Evolutionary conservation across 257 asterid species (phyloP), one percentile per base, ranked within the genome.

Genomic region (Nicotiana paniculata): DNA sequence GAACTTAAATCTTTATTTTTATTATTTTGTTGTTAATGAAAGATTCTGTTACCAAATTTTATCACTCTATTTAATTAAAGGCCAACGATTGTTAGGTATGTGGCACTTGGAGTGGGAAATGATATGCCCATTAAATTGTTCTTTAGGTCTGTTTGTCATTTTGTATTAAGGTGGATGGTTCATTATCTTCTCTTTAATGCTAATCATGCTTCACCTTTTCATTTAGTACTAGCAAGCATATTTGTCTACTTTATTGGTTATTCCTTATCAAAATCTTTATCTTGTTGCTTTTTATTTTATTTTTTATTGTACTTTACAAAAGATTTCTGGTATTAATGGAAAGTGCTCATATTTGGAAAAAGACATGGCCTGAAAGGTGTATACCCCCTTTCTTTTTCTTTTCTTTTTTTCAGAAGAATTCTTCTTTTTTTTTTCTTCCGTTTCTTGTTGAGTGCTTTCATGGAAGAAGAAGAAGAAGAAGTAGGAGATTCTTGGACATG

Each of bases 191-290:
- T 83, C 64, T 85, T 84, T 86, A 80, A 39, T 84, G 80, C 68
- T 88, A 83, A 87, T 90, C 70, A 88, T 88, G 90, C 88, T 84
- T 82, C 62, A 77, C 90, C 63, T 86, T 92, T 89, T 80, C 53
- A 62, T 77, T 69, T 39, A 66, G 81, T 67, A 64, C 64, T 21
- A 7, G 4, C 35, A n/a, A 21, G n/a, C 55, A 37, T 69, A 39
- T 28, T 63, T 24, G 59, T 65, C 53, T 43, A 54, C 32, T 72
- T 46, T 70, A 81, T 55, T 55, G 9, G 1, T 53, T 77, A 77
- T 83, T 57, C 84, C 81, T 80, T 35, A 13, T 82, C 74, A 63
- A 82, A 53, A 62, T 33, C 16, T 74, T 69, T 78, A 82, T 78
- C 83, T 70, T 78, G 51, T 81, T 54, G 83, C 82, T 58, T 77